A percentile compares a stretch with the other conserved stretches of the same genome.
These are phyloP conservation scores for Ganoderma lingzhi DNA, from an alignment of 1,284 basidiomycete species.

Conservation along the genomic window DNA sequence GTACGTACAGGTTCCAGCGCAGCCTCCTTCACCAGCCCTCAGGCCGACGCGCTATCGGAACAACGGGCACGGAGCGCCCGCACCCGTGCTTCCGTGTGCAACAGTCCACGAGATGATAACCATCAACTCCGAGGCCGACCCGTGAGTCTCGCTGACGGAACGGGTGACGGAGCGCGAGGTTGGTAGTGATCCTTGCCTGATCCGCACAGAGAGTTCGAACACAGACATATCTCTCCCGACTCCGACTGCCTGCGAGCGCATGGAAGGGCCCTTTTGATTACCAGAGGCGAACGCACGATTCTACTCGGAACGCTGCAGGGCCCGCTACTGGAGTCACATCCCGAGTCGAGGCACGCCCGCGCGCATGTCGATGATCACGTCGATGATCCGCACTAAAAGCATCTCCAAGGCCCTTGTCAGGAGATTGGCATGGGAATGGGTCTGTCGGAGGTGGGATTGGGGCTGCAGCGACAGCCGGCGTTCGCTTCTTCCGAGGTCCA, in stretches of 20 bases:
- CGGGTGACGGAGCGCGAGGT: slow-evolving; percentile 23
- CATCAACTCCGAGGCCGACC: slow-evolving; percentile 19
- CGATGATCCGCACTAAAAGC: slow-evolving; percentile 23
- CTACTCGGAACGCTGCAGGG: slow-evolving; percentile 2
- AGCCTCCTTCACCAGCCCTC: slow-evolving; percentile 1
- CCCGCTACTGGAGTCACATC: slow-evolving; percentile 7
- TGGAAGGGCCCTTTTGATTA: slow-evolving; percentile 8
- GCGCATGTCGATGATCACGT: slow-evolving; percentile 27
- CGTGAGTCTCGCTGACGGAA: slow-evolving; percentile 11
- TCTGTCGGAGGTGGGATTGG: neutral
- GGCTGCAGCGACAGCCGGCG: neutral
- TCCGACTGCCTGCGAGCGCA: slow-evolving; percentile 26
- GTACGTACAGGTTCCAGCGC: slow-evolving; percentile 9
- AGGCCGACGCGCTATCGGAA: slow-evolving; percentile 16
- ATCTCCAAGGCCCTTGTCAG: slow-evolving; percentile 17
- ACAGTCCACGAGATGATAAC: slow-evolving; percentile 14
- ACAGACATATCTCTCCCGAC: slow-evolving; percentile 14
- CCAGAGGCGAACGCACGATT: slow-evolving; percentile 4
- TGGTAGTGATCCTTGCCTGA: slow-evolving; percentile 16
- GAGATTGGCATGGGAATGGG: slow-evolving; percentile 3
- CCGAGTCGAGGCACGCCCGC: slow-evolving; percentile 24
- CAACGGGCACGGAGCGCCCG: slow-evolving; percentile 19
- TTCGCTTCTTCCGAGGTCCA: slow-evolving; percentile 35
- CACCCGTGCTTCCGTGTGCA: slow-evolving; percentile 12
- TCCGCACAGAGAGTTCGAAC: slow-evolving; percentile 20